Evolutionary conservation across 805 yeast species (phyloP), one percentile per base, ranked within the genome.

Genomic region (Candida rishiriensis): DNA sequence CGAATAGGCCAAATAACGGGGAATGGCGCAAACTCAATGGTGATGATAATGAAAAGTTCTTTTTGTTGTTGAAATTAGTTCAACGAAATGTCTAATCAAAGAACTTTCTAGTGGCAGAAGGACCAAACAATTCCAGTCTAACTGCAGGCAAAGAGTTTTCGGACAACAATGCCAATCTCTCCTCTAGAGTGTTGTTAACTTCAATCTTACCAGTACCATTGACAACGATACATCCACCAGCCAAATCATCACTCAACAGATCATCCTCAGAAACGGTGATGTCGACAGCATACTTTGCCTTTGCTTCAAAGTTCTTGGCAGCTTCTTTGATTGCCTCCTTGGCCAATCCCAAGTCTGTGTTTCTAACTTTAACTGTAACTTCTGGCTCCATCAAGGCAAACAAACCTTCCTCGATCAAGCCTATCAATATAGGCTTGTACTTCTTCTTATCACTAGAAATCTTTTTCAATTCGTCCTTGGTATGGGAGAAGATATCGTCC

Each of bases 151-250:
- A 78, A 8, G 96, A 85, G 59, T 81, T 87, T 63, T 86, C 85
- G 33, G 85, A 77, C 57, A 93, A 75, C 50, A 93, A 69, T 58
- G 83, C 78, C 60, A 93, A 79, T 71, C 99, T 87, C 73, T 90
- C 97, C 60, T 89, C 97, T 59, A 93, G 76, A 39, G 99, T 90
- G 73, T 93, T 93, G 69, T 87, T 76, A 44, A 93, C 88, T 56
- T 85, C 90, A 54, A 93, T 89, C 70, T 85, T 88, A 43, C 95
- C 95, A 36, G 77, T 65, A 32, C 77, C 76, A 61, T 85, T 86
- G 44, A 76, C 65, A 39, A 88, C 74, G 38, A 88, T 66, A 34
- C 82, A 88, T 62, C 99, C 99, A 52, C 99, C 99, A 33, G 91
- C 81, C 50, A 72, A 60, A 40, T 80, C 83, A 37, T 79, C 74